Percentiles rank a stretch among this genome's conserved stretches.
Evolutionary conservation across 1,139 yeast species (phyloP).

Genomic region (Kluyveromyces marxianus): DNA sequence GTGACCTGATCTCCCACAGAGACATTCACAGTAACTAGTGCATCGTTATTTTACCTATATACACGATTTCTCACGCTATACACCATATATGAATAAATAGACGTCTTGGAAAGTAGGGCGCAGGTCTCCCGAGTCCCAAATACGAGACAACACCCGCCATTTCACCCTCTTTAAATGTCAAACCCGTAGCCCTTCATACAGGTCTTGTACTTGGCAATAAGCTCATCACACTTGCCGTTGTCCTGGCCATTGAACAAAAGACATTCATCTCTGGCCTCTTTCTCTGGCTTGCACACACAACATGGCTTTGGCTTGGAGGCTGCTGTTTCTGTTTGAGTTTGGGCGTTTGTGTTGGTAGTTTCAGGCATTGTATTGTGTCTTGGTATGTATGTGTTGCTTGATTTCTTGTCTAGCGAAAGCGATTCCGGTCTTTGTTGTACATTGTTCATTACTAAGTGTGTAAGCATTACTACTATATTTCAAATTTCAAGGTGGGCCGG

Average conservation of each 20-base stretch:
- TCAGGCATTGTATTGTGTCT: not conserved
- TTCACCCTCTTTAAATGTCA: slow-evolving; percentile 30
- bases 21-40: too few species aligned
- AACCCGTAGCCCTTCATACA: slow-evolving; percentile 96
- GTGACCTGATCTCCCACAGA: too few species aligned
- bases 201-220: slow-evolving; percentile 62
- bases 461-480: too few species aligned
- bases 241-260: slow-evolving; percentile 77
- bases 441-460: too few species aligned
- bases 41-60: too few species aligned
- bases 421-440: too few species aligned
- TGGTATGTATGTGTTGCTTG: not conserved
- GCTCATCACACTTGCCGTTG: slow-evolving; percentile 67
- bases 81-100: not conserved
- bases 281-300: slow-evolving; percentile 88
- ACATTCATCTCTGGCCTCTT: slow-evolving; percentile 80
- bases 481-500: too few species aligned
- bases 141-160: not conserved
- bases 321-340: slow-evolving; percentile 8
- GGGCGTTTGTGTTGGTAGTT: not conserved
- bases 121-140: too few species aligned
- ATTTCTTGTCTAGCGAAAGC: too few species aligned
- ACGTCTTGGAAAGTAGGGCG: too few species aligned
- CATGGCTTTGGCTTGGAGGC: slow-evolving; percentile 78
- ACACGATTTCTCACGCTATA: too few species aligned